A percentile compares a stretch with the other conserved stretches of the same genome.
Evolutionary conservation across 163 green algal species (phyloP).

Genomic region (Prototheca cutis): DNA sequence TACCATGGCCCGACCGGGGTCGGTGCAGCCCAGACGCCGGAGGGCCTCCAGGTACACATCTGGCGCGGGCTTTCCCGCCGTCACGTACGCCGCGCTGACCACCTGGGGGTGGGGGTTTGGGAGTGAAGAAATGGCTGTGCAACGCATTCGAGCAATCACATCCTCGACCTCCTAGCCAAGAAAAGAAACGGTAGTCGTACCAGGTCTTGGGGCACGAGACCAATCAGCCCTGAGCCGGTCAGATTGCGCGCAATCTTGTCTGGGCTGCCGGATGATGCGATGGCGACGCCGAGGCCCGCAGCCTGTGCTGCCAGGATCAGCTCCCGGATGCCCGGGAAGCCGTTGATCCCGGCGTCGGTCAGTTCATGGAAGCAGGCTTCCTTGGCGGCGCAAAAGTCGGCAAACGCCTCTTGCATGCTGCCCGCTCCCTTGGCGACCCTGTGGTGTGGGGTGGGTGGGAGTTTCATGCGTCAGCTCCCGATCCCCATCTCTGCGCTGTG

Average conservation of each 20-base stretch:
- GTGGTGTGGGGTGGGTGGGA: too few relatives aligned
- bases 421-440: not conserved
- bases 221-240: constrained; percentile 20
- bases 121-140: too few relatives aligned
- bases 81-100: constrained; percentile 44
- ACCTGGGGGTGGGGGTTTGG: constrained; percentile 3
- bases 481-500: too few relatives aligned
- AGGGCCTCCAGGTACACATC: constrained; percentile 66
- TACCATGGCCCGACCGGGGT: constrained; percentile 28
- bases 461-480: too few relatives aligned
- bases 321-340: constrained; percentile 27
- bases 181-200: not conserved
- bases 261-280: constrained; percentile 30
- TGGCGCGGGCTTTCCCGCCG: constrained; percentile 50
- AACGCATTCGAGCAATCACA: too few relatives aligned
- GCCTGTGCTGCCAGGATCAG: constrained; percentile 28
- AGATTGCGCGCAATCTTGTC: constrained; percentile 46
- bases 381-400: constrained; percentile 36
- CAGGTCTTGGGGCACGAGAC: constrained; percentile 21
- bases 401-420: constrained; percentile 13
- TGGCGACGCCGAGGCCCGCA: constrained; percentile 21
- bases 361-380: constrained; percentile 47
- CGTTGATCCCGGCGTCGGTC: constrained; percentile 41
- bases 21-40: constrained; percentile 27
- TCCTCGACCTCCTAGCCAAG: too few relatives aligned